Evolutionary conservation across 306 rosid genomes (phyloP).

Genomic region (Cyclanthera cordifolia): DNA sequence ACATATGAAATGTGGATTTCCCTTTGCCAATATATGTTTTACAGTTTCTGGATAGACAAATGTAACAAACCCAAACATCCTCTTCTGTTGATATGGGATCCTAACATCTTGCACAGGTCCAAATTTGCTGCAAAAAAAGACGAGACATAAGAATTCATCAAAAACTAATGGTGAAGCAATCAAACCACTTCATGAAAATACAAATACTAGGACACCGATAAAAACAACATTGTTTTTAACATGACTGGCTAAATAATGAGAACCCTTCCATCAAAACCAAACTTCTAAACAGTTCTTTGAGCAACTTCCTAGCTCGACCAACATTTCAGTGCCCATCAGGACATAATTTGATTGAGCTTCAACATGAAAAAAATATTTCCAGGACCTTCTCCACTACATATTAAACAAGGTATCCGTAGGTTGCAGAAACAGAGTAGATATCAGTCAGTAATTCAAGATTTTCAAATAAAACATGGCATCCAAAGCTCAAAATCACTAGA

Average conservation of each 20-base stretch:
- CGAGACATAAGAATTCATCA: not conserved
- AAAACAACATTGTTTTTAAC: not conserved
- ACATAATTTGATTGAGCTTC: not conserved
- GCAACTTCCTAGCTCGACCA: not conserved
- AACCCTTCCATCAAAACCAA: not conserved
- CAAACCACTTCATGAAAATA: not conserved
- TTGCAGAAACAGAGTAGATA: not conserved
- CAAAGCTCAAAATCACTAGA: not conserved
- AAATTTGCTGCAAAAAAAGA: constrained; percentile 47
- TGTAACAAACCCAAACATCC: constrained; percentile 96
- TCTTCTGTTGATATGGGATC: constrained; percentile 93
- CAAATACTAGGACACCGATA: not conserved
- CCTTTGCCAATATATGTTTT: constrained; percentile 70
- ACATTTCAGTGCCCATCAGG: not conserved
- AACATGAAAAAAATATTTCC: not conserved
- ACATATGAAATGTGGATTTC: constrained; percentile 94
- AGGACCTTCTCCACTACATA: not conserved
- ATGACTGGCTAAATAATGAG: not conserved
- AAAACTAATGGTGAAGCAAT: not conserved
- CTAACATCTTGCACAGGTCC: constrained; percentile 99
- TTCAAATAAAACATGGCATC: not conserved
- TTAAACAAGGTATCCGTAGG: not conserved
- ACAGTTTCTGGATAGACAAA: constrained; percentile 92
- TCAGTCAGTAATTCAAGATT: not conserved
- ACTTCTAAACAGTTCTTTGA: not conserved